Percentiles rank a stretch among this genome's conserved stretches.
These are phyloP conservation scores for Aspergillus diversus DNA, from an alignment of 495 filamentous ascomycete species.

Conservation along the genomic window DNA sequence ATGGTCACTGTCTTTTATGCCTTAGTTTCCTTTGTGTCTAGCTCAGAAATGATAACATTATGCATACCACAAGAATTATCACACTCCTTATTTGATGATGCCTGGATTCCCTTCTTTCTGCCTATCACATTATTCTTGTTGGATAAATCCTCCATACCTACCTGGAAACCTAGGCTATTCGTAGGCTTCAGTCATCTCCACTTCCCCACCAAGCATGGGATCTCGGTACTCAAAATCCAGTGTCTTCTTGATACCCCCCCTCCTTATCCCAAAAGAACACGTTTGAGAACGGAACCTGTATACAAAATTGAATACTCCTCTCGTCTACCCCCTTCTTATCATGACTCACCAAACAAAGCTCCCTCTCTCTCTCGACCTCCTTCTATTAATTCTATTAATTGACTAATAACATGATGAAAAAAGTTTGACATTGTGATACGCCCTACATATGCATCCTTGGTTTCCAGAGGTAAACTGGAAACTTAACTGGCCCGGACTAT, in stretches of 20 bases:
- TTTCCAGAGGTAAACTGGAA: background rate
- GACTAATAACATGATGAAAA: background rate
- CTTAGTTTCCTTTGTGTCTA: slow-evolving; percentile 12
- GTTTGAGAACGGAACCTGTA: background rate
- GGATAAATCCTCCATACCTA: background rate
- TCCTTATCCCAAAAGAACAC: background rate
- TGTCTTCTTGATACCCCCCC: too few species aligned
- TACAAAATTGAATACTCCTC: too few species aligned
- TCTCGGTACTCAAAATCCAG: too few species aligned
- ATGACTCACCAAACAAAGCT: too few species aligned
- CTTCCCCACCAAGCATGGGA: too few species aligned
- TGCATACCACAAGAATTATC: background rate
- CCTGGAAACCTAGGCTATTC: too few species aligned
- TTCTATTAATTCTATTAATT: background rate
- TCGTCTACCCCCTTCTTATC: too few species aligned
- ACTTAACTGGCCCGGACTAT: background rate
- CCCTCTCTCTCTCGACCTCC: too few species aligned
- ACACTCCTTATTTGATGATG: slow-evolving; percentile 3
- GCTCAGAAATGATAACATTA: background rate
- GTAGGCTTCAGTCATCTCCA: background rate
- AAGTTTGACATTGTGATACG: background rate
- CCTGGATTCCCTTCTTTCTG: slow-evolving; percentile 1
- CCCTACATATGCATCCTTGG: background rate
- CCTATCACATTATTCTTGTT: background rate
- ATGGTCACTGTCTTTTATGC: background rate